Evolutionary conservation across 495 filamentous ascomycete genomes (phyloP).

Genomic region (Penicillium malachiteum): DNA sequence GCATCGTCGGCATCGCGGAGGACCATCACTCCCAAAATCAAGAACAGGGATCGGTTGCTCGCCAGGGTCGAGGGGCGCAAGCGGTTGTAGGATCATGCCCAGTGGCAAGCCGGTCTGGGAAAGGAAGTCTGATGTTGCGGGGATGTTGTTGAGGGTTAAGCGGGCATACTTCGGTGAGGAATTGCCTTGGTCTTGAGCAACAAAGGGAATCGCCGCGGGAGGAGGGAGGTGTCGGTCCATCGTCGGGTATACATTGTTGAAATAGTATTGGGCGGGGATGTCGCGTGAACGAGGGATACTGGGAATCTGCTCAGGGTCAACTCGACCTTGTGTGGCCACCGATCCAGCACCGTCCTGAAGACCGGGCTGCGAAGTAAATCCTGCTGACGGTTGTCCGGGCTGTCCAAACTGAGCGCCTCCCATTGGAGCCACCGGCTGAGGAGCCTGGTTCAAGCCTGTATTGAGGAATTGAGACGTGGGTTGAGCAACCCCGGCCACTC

Average conservation of each 20-base stretch:
- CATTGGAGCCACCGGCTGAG: slow-evolving; percentile 51
- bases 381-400: slow-evolving; percentile 45
- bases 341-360: slow-evolving; percentile 35
- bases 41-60: slow-evolving; percentile 88
- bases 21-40: slow-evolving; percentile 90
- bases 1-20: slow-evolving; percentile 90
- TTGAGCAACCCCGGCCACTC: slow-evolving; percentile 48
- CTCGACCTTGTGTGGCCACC: slow-evolving; percentile 65
- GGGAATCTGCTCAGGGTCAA: slow-evolving; percentile 92
- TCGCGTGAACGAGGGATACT: slow-evolving; percentile 88
- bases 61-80: slow-evolving; percentile 79
- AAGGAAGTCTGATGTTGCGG: slow-evolving; percentile 76
- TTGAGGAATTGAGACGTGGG: slow-evolving; percentile 71
- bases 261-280: slow-evolving; percentile 74
- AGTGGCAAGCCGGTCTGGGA: slow-evolving; percentile 77
- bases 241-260: slow-evolving; percentile 85
- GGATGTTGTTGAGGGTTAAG: slow-evolving; percentile 88
- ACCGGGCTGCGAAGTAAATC: slow-evolving; percentile 57
- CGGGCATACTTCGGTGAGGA: slow-evolving; percentile 93
- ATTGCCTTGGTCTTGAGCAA: slow-evolving; percentile 93
- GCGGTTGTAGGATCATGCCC: slow-evolving; percentile 84
- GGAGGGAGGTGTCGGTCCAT: slow-evolving; percentile 90
- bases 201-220: slow-evolving; percentile 84
- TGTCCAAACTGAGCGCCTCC: slow-evolving; percentile 14
- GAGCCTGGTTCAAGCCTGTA: slow-evolving; percentile 56